Evolutionary conservation across 805 yeast species (phyloP), one percentile per base, ranked within the genome.

Genomic region (Zygosaccharomyces siamensis): DNA sequence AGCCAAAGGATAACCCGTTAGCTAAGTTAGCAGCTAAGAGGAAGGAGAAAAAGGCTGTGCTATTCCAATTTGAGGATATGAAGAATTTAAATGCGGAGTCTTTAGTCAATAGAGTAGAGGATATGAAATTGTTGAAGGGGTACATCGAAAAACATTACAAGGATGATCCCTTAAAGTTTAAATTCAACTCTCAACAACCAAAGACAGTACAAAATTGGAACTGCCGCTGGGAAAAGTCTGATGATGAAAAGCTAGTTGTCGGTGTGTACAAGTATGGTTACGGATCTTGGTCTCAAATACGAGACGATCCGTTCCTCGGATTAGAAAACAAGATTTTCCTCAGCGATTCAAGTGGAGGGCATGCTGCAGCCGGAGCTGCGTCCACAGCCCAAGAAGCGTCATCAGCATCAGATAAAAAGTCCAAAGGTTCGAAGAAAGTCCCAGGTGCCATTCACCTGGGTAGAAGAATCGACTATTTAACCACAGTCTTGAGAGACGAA

Each of bases 201-300:
- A 90, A 90, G 68, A 81, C 83, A 21, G 98, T 89, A 7, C 82
- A 81, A 60, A 92, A 86, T 39, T 93, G 99, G 99, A 78, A 79
- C 45, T 87, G 96, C 59, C 81, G 80, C 26, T 93, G 99, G 99
- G 73, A 74, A 2, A 73, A 76, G 11, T 79, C 75, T 28, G 96
- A 93, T 63, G 99, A 93, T 66, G 86, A 89, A 45, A 86, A 82
- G 81, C 74, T 93, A 46, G 67, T 93, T 52, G 79, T 86, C 31
- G 99, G 99, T 54, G 86, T 92, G 20, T 77, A 79, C 61, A 89
- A 88, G 68, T 90, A 90, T 68, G 99, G 99, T 0, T 90, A 89
- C 66, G 98, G 98, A 14, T 83, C 96, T 1, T 93, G 99, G 99
- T 65, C 77, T 2, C 90, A 86, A 61, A 90, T 93, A 40, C 76